phyloP scores from a whole-genome alignment of 306 rosid species.

The Lathyrus oleraceus region DNA sequence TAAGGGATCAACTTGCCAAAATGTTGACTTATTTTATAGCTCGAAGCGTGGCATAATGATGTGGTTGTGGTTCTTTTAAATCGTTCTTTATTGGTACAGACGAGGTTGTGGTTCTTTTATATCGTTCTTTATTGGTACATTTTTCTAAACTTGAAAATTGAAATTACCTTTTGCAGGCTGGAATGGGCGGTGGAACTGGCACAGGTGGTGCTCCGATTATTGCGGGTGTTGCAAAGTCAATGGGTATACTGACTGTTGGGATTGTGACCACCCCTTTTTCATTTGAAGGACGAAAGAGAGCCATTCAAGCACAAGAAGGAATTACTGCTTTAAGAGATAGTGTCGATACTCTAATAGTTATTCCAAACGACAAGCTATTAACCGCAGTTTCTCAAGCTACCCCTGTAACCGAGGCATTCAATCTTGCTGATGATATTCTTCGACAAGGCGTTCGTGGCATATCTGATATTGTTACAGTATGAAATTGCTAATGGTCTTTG shows the following conservation, averaged over 20 bases:
- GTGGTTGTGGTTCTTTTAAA: constrained; percentile 11
- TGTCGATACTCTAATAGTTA: constrained; percentile 93
- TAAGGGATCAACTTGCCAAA: background rate
- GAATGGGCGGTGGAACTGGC: constrained; percentile 99
- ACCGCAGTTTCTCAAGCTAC: constrained; percentile 95
- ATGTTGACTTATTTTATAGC: background rate
- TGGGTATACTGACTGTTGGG: constrained; percentile 98
- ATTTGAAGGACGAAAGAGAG: constrained; percentile 94
- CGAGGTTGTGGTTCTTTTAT: constrained; percentile 12
- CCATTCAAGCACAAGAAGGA: constrained; percentile 99
- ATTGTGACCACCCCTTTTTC: constrained; percentile 97
- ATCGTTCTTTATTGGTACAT: constrained; percentile 16
- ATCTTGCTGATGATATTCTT: constrained; percentile 93
- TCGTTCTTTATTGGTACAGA: constrained; percentile 19
- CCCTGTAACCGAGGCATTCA: constrained; percentile 97
- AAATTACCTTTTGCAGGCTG: constrained; percentile 62
- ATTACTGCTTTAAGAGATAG: constrained; percentile 93
- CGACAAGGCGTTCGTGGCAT: constrained; percentile 99
- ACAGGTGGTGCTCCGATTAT: constrained; percentile 97
- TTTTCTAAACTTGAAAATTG: constrained; percentile 26
- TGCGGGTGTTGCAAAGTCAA: constrained; percentile 89
- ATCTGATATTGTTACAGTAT: constrained; percentile 96
- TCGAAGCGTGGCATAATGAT: background rate
- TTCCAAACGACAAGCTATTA: constrained; percentile 95
- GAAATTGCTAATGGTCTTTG: constrained; percentile 20